Conservation (phyloP, 2,329 filamentous ascomycete species). For the Aspergillus uvarum region DNA sequence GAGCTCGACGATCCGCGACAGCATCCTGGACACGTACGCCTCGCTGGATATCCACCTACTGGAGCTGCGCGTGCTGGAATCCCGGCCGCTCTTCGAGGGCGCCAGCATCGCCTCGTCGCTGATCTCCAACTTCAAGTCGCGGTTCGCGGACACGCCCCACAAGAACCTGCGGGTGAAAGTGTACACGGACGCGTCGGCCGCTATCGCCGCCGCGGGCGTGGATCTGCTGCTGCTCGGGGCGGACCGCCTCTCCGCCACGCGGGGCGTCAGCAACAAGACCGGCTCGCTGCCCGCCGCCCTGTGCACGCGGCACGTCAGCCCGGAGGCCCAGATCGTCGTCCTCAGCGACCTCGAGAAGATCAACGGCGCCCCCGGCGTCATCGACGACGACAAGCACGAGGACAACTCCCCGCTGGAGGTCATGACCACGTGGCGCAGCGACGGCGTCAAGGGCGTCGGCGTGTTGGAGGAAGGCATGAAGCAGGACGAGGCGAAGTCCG, state of each 20-base stretch:
- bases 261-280: slow-evolving; percentile 66
- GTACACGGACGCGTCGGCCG: slow-evolving; percentile 61
- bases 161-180: slow-evolving; percentile 47
- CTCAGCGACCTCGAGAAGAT: slow-evolving; percentile 64
- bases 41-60: slow-evolving; percentile 39
- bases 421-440: slow-evolving; percentile 45
- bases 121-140: slow-evolving; percentile 24
- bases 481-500: slow-evolving; percentile 8
- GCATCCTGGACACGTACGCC: slow-evolving; percentile 47
- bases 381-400: slow-evolving; percentile 50
- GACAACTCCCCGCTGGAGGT: slow-evolving; percentile 58
- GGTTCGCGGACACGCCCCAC: slow-evolving; percentile 18
- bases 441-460: slow-evolving; percentile 25
- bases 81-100: slow-evolving; percentile 66
- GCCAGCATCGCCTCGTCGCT: slow-evolving; percentile 53
- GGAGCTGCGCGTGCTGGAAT: slow-evolving; percentile 64
- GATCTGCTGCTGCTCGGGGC: slow-evolving; percentile 64
- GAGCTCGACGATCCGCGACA: slow-evolving; percentile 60
- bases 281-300: slow-evolving; percentile 62
- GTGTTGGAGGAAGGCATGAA: slow-evolving; percentile 20
- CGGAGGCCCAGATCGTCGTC: slow-evolving; percentile 52
- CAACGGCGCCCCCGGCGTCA: slow-evolving; percentile 47
- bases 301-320: slow-evolving; percentile 52
- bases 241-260: slow-evolving; percentile 59
- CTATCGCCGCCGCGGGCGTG: slow-evolving; percentile 52